Evolutionary conservation across 257 asterid species (phyloP), one percentile per base, ranked within the genome.

Genomic region (Ilex aquifolium): DNA sequence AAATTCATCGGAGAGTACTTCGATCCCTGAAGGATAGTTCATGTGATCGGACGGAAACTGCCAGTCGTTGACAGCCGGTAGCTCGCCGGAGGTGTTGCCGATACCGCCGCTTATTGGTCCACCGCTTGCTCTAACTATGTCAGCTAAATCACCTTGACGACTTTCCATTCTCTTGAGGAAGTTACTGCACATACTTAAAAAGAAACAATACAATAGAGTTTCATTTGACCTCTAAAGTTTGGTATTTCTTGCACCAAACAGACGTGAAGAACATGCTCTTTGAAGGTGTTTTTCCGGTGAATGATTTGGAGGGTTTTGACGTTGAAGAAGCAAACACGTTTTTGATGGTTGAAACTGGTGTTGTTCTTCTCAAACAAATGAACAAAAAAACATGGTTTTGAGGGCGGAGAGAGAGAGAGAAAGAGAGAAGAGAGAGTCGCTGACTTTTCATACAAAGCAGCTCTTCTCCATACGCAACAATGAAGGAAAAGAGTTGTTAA

Each of bases 61-160:
- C 94, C 95, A 83, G 36, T 59, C 64, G 7, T 63, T 76, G 27
- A 72, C 52, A 27, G 31, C 50, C 10, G 58, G 6, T 40, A 70
- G 65, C 50, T 51, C 69, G 11, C 65, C 50, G 32, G 40, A 30
- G 55, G 31, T 31, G 27, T 67, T 42, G 21, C 48, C 67, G 10
- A 13, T 55, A 29, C 17, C 51, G 51, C 59, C 71, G 17, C 57
- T 74, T 11, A 14, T 46, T 1, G 52, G 52, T 46, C 75, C 44
- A 32, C 75, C 77, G 69, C 65, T 71, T 61, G 87, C 83, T 61
- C 94, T 73, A 56, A 91, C 13, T 61, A 91, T 83, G 73, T 91
- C 98, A 27, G 88, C 78, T 75, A 91, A 76, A 66, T 91, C 97
- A 14, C 98, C 98, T 55, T 77, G 87, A 54, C 67, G 82, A 15